Evolutionary conservation across 1,139 yeast species (phyloP).

Genomic region (Pichia sp.): DNA sequence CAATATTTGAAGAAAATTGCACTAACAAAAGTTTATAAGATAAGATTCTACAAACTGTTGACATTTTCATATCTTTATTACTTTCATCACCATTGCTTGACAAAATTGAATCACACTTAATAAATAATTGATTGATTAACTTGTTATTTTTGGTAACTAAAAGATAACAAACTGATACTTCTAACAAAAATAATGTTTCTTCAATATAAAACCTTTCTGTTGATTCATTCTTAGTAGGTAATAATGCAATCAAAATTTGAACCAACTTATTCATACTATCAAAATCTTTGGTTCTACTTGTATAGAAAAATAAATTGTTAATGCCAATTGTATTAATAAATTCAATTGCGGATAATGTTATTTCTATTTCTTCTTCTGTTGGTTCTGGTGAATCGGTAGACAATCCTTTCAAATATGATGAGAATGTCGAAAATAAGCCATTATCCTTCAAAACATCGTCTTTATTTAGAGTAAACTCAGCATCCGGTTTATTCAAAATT

Average conservation of each 20-base stretch:
- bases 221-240: slow-evolving; percentile 30
- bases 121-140: slow-evolving; percentile 26
- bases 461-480: slow-evolving; percentile 59
- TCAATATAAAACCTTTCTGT: slow-evolving; percentile 46
- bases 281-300: slow-evolving; percentile 29
- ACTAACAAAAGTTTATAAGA: slow-evolving; percentile 40
- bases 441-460: slow-evolving; percentile 57
- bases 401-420: slow-evolving; percentile 84
- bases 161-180: slow-evolving; percentile 46
- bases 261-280: slow-evolving; percentile 30
- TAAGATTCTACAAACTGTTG: slow-evolving; percentile 22
- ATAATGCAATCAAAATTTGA: slow-evolving; percentile 28
- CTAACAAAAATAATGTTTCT: slow-evolving; percentile 51
- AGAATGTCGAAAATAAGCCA: slow-evolving; percentile 80
- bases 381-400: slow-evolving; percentile 88
- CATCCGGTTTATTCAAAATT: slow-evolving; percentile 54
- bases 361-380: slow-evolving; percentile 82
- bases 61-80: slow-evolving; percentile 16
- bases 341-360: slow-evolving; percentile 74
- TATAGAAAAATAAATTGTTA: slow-evolving; percentile 41
- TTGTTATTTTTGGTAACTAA: slow-evolving; percentile 39
- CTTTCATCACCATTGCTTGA: not conserved
- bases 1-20: slow-evolving; percentile 29
- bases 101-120: slow-evolving; percentile 23
- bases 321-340: slow-evolving; percentile 68